Evolutionary conservation across 169 alveolate genomes (phyloP), one percentile per base, ranked within the genome.

Genomic region (Cyclospora cayetanensis): DNA sequence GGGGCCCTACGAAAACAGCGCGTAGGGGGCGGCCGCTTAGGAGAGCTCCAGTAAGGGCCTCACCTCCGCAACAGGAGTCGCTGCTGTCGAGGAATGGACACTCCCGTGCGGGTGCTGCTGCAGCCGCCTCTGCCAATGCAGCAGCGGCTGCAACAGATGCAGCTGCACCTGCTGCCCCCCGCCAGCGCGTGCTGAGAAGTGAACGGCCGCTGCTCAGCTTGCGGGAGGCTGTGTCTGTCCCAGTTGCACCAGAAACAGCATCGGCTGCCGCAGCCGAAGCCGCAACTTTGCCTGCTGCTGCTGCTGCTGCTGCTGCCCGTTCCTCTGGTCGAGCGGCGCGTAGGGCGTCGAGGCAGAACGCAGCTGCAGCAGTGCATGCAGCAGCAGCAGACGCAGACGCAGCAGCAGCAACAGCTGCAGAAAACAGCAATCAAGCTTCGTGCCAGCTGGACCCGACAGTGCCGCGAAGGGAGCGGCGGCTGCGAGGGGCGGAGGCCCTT

Each of bases 401-500:
- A 12, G 76, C 76, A 3, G 34, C 76, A n/a, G 76, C 34, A n/a
- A 41, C 39, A n/a, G 76, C 34, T 4, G 80, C 35, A 11, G 15
- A 20, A 31, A 68, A 50, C 27, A 7, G 25, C 27, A 34, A 31
- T 29, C 80, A 68, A 15, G 52, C 80, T 3, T 68, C 80, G 20
- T 42, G 52, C 0, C 80, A 50, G 3, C 29, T 42, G 50, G 80
- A 50, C 12, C 22, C 55, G 7, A 27, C 22, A 11, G 66, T 7
- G 11, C 85, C 65, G 18, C 63, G 85, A 1, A 39, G 85, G 31
- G 65, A 74, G 7, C 39, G 85, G 22, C 39, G 65, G 65, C 85
- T 29, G 55, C 9, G 85, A 39, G 85, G 85, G 4, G 85, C 85
- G 4, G 85, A 74, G 39, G 85, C 85, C n/a, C 39, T 74, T 9